phyloP scores from a whole-genome alignment of 768 basidiomycete species.

The Tephrocybe sp. region DNA sequence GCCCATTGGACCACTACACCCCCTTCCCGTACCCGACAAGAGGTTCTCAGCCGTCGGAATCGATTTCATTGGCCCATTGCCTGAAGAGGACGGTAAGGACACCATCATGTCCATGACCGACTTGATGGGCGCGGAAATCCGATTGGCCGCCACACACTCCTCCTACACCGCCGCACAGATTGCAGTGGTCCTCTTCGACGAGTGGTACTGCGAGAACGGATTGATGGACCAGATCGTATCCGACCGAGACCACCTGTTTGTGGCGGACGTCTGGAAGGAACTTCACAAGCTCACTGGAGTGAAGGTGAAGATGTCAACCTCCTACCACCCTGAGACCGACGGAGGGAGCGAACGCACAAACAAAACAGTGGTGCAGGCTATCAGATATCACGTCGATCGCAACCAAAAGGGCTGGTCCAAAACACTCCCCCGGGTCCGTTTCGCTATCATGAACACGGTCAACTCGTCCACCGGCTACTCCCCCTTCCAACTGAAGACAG shows the following conservation, averaged over 20 bases:
- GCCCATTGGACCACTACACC: conserved; percentile 25
- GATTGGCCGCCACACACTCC: conserved; percentile 5
- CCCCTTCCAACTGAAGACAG: too few relatives aligned
- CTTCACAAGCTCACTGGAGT: conserved; percentile 26
- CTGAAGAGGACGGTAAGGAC: conserved; percentile 24
- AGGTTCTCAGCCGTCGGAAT: conserved; percentile 23
- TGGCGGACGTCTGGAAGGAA: conserved; percentile 28
- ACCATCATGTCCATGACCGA: conserved; percentile 26
- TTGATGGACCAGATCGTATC: conserved; percentile 26
- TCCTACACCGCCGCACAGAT: conserved; percentile 14
- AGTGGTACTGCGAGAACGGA: conserved; percentile 33
- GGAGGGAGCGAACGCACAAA: conserved; percentile 33
- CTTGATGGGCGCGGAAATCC: conserved; percentile 21
- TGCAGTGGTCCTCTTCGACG: conserved; percentile 23
- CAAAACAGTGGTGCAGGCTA: conserved; percentile 30
- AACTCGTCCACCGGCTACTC: too few relatives aligned
- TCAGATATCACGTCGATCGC: conserved; percentile 25
- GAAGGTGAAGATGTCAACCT: conserved; percentile 29
- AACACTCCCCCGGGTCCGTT: conserved; percentile 24
- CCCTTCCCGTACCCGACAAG: conserved; percentile 24
- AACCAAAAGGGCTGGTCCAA: conserved; percentile 33
- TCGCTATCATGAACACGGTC: conserved; percentile 33
- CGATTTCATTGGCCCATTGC: conserved; percentile 32
- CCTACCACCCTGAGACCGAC: conserved; percentile 39
- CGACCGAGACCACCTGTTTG: conserved; percentile 28